Evolutionary conservation across 441 rosid species (phyloP).

Genomic region (Sinapis alba): DNA sequence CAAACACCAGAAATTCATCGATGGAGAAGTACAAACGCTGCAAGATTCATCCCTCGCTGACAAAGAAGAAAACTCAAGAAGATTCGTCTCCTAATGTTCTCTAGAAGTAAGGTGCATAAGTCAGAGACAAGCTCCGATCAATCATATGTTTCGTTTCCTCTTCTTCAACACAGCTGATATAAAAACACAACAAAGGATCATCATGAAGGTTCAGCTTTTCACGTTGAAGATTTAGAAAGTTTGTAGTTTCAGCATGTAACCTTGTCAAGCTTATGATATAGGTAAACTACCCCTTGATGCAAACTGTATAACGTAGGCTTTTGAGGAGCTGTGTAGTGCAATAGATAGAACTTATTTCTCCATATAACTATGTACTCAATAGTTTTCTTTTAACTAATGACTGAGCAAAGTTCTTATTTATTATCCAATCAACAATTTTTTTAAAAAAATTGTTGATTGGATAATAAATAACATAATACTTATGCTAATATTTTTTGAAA

Average conservation of each 20-base stretch:
- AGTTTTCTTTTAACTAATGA: constrained; percentile 6
- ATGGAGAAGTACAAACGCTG: constrained; percentile 27
- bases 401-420: constrained; percentile 16
- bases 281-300: constrained; percentile 13
- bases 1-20: neutral
- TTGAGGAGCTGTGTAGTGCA: constrained; percentile 23
- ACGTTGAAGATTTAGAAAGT: constrained; percentile 24
- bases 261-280: constrained; percentile 19
- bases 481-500: too few relatives aligned
- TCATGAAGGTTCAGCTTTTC: constrained; percentile 23
- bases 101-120: neutral
- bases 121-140: constrained; percentile 11
- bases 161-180: constrained; percentile 31
- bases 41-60: constrained; percentile 31
- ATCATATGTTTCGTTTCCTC: neutral
- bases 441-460: too few relatives aligned
- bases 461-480: too few relatives aligned
- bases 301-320: neutral
- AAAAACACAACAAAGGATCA: neutral
- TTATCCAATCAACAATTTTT: too few relatives aligned
- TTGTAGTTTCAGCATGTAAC: constrained; percentile 13
- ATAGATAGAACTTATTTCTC: constrained; percentile 14
- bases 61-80: constrained; percentile 25
- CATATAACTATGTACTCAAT: constrained; percentile 18
- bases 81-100: constrained; percentile 29